A percentile compares a stretch with the other conserved stretches of the same genome.
Evolutionary conservation across 371 early-diverging fungal genomes (phyloP).

Genomic region (Blastocladiella emersonii): DNA sequence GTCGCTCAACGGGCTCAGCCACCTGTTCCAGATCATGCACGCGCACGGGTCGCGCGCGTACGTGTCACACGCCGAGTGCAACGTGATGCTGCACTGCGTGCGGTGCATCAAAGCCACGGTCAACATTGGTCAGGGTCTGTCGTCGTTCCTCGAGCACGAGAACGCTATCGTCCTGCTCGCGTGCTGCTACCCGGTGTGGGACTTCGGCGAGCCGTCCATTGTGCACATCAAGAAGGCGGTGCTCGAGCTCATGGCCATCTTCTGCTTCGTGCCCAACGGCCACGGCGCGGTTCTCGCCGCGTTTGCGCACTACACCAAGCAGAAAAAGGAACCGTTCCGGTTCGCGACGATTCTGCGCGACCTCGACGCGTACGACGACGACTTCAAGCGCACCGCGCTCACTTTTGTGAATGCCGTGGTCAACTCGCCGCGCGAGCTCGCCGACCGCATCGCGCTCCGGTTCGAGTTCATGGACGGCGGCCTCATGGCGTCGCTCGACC

Average conservation of each 20-base stretch:
- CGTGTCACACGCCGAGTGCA: background rate
- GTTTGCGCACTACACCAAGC: conserved; percentile 6
- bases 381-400: conserved; percentile 12
- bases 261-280: conserved; percentile 19
- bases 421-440: conserved; percentile 17
- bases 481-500: conserved; percentile 7
- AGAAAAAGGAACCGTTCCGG: conserved; percentile 6
- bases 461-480: conserved; percentile 15
- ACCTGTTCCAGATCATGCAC: conserved; percentile 7
- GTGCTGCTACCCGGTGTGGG: background rate
- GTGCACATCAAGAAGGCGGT: conserved; percentile 8
- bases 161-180: background rate
- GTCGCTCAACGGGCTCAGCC: conserved; percentile 7
- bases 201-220: background rate
- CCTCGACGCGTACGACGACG: conserved; percentile 5
- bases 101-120: conserved; percentile 19
- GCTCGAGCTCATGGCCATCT: conserved; percentile 19
- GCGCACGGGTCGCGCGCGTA: background rate
- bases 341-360: conserved; percentile 11
- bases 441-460: conserved; percentile 12
- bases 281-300: conserved; percentile 12
- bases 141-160: background rate
- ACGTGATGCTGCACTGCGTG: conserved; percentile 8
- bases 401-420: conserved; percentile 20
- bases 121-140: conserved; percentile 12